Evolutionary conservation across 805 yeast genomes (phyloP).

Genomic region (Saccharomycopsis sp.): DNA sequence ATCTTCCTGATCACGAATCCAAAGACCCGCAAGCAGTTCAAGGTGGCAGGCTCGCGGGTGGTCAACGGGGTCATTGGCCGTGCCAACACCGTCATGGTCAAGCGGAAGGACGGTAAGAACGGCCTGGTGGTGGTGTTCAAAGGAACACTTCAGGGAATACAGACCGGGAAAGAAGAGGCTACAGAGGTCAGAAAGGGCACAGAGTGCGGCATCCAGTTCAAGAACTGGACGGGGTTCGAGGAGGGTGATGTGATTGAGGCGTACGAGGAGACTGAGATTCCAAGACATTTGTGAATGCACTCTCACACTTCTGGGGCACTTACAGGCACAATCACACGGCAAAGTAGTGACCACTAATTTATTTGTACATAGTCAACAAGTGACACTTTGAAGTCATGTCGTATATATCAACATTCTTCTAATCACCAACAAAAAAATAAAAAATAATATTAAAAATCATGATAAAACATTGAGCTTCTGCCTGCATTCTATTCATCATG

Average conservation of each 20-base stretch:
- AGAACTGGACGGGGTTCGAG: slow-evolving; percentile 55
- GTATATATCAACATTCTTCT: too few species aligned
- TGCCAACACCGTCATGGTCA: slow-evolving; percentile 47
- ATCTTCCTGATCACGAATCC: slow-evolving; percentile 61
- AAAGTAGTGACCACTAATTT: too few species aligned
- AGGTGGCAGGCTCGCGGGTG: slow-evolving; percentile 86
- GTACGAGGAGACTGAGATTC: slow-evolving; percentile 54
- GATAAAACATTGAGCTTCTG: too few species aligned
- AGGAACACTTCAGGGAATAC: slow-evolving; percentile 65
- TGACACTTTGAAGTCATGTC: too few species aligned
- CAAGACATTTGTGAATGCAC: slow-evolving; percentile 42
- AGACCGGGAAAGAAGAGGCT: slow-evolving; percentile 75
- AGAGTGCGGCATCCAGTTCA: slow-evolving; percentile 83
- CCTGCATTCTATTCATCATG: too few species aligned
- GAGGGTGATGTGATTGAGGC: slow-evolving; percentile 72
- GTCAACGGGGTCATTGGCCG: slow-evolving; percentile 56
- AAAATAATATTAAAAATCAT: too few species aligned
- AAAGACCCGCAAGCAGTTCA: slow-evolving; percentile 37
- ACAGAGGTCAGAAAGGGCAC: slow-evolving; percentile 70
- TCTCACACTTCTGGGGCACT: too few species aligned
- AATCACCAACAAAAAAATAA: too few species aligned
- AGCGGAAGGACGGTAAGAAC: too few species aligned
- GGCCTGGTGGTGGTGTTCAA: slow-evolving; percentile 36
- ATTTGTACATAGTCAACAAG: too few species aligned
- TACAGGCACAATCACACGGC: too few species aligned